Evolutionary conservation across 2,329 filamentous ascomycete species (phyloP), one percentile per base, ranked within the genome.

Genomic region (Pseudopyricularia cyperi): DNA sequence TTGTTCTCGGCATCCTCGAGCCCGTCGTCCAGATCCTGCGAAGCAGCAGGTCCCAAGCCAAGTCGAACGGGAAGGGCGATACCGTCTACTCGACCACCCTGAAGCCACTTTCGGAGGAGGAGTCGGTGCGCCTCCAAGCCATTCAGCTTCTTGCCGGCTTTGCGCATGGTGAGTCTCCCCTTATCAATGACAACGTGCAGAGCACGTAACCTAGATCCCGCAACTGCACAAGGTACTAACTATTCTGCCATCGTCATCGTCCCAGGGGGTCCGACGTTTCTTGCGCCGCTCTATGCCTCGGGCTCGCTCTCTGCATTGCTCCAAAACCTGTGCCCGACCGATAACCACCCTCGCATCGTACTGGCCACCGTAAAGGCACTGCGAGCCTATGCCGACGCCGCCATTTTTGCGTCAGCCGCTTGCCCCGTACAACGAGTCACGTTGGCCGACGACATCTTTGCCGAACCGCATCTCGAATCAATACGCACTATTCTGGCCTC

Each of bases 111-210:
- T 74, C 73, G 3, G 77, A 82, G 11, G 80, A 87, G 54, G 83
- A 90, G 52, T 75, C 79, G 46, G 74, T 83, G 48, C 79, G 81
- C 57, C 71, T 93, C 53, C 87, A 95, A 64, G 85, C 86, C n/a
- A 77, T 90, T 37, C 82, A 94, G 57, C 77, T 96, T n/a, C 71
- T 95, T 34, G 83, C 85, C 47, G 93, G 87, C 65, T 79, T 97
- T 62, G 87, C 89, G 53, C 83, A 86, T 68, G 89, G 90, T 89
- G 74, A 61, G 74, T 59, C 19, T n/a, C n/a, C n/a, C n/a, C n/a
- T n/a, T n/a, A n/a, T n/a, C n/a, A n/a, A n/a, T n/a, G n/a, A n/a
- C n/a, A n/a, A n/a, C n/a, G n/a, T n/a, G n/a, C n/a, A n/a, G n/a
- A n/a, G n/a, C n/a, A n/a, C n/a, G n/a, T n/a, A n/a, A n/a, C n/a